Base-by-base conservation (phyloP, 2,329 filamentous ascomycete genomes). In the Alternaria sp. region DNA sequence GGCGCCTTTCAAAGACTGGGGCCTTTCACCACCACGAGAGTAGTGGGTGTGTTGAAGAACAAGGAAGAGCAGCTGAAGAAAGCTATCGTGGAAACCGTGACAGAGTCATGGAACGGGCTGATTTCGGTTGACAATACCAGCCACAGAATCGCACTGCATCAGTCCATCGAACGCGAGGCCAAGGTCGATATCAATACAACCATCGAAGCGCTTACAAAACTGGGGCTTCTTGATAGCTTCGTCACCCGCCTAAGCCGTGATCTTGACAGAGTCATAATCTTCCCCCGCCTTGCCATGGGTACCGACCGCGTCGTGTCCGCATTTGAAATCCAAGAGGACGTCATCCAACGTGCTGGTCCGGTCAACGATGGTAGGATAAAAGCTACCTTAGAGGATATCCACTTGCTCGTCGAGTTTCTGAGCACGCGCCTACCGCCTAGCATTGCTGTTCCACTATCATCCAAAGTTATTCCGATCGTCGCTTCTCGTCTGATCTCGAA, bases 101-200 rank as follows among this genome's bases (percentile, higher is more conserved):
- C 87, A 43, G 82, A 84, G 55, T 85, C 89, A n/a, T 97, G 93
- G 92, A 86, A 86, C 59, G 81, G 84, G 0, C 81, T 94, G 43
- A 81, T 96, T 12, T 78, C 83, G 1, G 78, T 93, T 18, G 87
- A 94, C 70, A 76, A 82, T 1, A 81, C 86, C 22, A 78, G 81
- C 8, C 81, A 82, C 8, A 83, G 79, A 46, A 79, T 95, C 7
- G 84, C 81, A 0, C 84, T 96, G 34, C 81, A 81, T 26, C 80
- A 84, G 12, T 79, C 78, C 18, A 79, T 83, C 26, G 75, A 86
- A 67, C 65, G 66, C 48, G 65, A 72, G 41, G 55, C 63, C 39
- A 62, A 65, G 6, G 68, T 78, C 22, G 67, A 70, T 30, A 72
- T 81, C 32, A 63, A 76, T 11, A 72, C 71, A 9, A 70, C 79